Percentiles rank a stretch among this genome's conserved stretches.
Conservation (phyloP, 2,329 filamentous ascomycete species). For the Blastomyces percursus region DNA sequence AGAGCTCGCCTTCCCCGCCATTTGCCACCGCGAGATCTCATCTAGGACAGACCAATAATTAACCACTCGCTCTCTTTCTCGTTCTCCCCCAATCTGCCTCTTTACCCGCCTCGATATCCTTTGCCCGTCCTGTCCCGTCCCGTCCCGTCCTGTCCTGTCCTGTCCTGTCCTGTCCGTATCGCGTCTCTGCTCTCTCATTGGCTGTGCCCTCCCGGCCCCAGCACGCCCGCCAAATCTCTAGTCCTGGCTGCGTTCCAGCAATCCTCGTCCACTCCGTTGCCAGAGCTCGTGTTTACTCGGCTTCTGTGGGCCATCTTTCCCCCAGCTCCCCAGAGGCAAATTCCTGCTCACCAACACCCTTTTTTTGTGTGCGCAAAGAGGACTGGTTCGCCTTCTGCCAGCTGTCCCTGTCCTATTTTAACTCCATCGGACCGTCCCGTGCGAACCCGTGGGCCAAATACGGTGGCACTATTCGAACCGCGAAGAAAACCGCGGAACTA, state of each 20-base stretch:
- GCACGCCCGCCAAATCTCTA: slow-evolving; percentile 4
- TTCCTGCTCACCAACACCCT: neutral
- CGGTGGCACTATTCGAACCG: neutral
- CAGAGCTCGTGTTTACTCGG: neutral
- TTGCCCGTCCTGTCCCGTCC: neutral
- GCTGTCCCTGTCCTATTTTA: neutral
- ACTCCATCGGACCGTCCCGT: neutral
- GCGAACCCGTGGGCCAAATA: too few relatives aligned
- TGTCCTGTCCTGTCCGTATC: neutral
- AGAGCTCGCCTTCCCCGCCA: neutral
- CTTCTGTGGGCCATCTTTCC: neutral
- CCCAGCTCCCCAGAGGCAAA: neutral
- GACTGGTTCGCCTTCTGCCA: neutral
- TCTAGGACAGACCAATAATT: neutral
- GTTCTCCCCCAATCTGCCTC: neutral
- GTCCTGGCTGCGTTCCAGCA: neutral
- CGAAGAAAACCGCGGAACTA: neutral
- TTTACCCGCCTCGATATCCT: neutral
- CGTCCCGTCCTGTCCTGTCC: neutral
- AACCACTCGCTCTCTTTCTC: too few relatives aligned
- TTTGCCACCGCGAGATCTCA: neutral
- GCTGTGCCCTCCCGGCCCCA: neutral
- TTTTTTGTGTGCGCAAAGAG: neutral
- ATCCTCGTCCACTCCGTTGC: slow-evolving; percentile 6
- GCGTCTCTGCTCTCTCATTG: neutral